Evolutionary conservation across 2,329 filamentous ascomycete genomes (phyloP).

Genomic region (Hymenoscyphus fraxineus): DNA sequence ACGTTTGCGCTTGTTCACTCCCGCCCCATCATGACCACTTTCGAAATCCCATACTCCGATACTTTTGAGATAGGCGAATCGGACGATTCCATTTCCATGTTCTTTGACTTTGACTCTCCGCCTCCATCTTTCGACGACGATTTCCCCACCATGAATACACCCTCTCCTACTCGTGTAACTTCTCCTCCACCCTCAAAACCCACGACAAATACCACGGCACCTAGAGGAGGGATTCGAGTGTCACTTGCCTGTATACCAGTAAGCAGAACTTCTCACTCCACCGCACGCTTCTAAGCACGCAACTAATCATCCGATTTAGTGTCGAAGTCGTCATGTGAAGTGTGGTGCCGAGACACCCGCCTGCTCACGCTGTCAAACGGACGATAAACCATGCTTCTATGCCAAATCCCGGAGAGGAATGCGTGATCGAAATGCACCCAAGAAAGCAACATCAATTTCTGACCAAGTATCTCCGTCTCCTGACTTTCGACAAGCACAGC

Average conservation of each 20-base stretch:
- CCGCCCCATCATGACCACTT: not conserved
- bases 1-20: not conserved
- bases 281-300: conserved; percentile 39
- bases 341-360: conserved; percentile 44
- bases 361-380: conserved; percentile 41
- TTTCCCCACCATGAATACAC: conserved; percentile 1
- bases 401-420: conserved; percentile 46
- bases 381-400: conserved; percentile 45
- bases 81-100: conserved; percentile 19
- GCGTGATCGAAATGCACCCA: conserved; percentile 25
- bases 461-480: conserved; percentile 13
- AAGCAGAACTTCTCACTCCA: conserved; percentile 5
- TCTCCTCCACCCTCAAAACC: not conserved
- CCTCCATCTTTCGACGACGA: conserved; percentile 8
- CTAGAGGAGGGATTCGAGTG: conserved; percentile 38
- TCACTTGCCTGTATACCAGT: conserved; percentile 45
- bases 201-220: conserved; percentile 12
- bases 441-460: conserved; percentile 17
- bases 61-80: conserved; percentile 3
- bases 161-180: conserved; percentile 6
- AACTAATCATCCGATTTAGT: conserved; percentile 38
- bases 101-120: conserved; percentile 25
- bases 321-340: conserved; percentile 41
- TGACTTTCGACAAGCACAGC: not conserved
- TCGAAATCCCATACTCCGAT: not conserved